Percentiles rank a stretch among this genome's conserved stretches.
Conservation (phyloP, 805 yeast species). For the Lachancea waltii region DNA sequence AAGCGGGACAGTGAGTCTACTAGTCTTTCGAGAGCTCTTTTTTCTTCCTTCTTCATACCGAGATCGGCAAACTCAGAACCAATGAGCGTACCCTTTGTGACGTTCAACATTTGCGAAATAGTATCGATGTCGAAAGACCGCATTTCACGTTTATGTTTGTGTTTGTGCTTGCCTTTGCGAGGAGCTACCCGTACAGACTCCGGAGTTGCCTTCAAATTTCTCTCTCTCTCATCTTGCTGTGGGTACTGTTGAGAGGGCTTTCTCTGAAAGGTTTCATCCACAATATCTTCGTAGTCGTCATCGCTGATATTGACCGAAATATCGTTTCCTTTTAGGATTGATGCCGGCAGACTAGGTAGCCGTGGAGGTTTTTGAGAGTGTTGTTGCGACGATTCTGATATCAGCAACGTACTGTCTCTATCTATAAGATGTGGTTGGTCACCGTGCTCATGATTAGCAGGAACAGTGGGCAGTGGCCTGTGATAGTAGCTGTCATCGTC, state of each 20-base stretch:
- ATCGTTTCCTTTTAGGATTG: not conserved
- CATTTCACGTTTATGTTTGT: slow-evolving; percentile 9
- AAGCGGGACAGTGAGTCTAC: slow-evolving; percentile 79
- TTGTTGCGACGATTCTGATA: not conserved
- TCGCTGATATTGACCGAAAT: slow-evolving; percentile 8
- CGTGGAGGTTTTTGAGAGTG: slow-evolving; percentile 4
- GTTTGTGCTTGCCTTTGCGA: slow-evolving; percentile 5
- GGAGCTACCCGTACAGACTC: not conserved
- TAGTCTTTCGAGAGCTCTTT: slow-evolving; percentile 72
- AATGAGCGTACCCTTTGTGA: slow-evolving; percentile 37
- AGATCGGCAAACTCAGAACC: slow-evolving; percentile 64
- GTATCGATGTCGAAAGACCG: slow-evolving; percentile 31
- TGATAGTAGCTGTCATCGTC: slow-evolving; percentile 16
- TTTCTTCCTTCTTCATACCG: slow-evolving; percentile 69
- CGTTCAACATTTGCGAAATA: slow-evolving; percentile 32
- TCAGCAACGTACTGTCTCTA: slow-evolving; percentile 4
- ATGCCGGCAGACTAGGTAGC: slow-evolving; percentile 6
- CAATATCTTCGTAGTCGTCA: slow-evolving; percentile 19
- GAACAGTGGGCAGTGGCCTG: slow-evolving; percentile 24
- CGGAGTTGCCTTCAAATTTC: not conserved
- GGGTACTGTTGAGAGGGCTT: not conserved
- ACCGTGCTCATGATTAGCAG: slow-evolving; percentile 6
- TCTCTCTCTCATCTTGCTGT: not conserved
- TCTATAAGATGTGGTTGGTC: slow-evolving; percentile 1
- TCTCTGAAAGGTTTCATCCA: slow-evolving; percentile 6